A percentile compares a stretch with the other conserved stretches of the same genome.
These are phyloP conservation scores for Aurinia saxatilis DNA, from an alignment of 345 rosid genomes.

Conservation along the genomic window DNA sequence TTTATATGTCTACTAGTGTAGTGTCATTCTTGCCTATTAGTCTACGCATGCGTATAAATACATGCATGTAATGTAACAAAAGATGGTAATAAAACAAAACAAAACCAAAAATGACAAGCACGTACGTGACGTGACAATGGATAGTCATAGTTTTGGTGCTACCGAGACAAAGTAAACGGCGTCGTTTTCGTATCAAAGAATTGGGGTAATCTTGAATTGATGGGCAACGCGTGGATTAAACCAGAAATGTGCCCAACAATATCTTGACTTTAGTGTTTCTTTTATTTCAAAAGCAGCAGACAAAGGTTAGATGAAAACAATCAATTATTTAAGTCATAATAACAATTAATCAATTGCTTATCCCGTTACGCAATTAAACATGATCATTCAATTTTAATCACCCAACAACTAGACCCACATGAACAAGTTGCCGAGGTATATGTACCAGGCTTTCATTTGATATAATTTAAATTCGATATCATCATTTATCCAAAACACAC, in stretches of 20 bases:
- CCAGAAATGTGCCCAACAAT: background rate
- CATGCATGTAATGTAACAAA: no score
- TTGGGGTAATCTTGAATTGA: background rate
- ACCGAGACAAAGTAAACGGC: background rate
- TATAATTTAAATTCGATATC: no score
- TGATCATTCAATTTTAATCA: slow-evolving; percentile 11
- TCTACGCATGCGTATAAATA: no score
- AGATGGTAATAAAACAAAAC: background rate
- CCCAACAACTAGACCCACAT: slow-evolving; percentile 22
- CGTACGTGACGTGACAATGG: background rate
- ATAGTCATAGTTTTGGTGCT: slow-evolving; percentile 4
- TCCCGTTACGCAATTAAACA: slow-evolving; percentile 19
- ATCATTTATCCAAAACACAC: no score
- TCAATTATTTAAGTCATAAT: background rate
- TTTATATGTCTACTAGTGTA: no score
- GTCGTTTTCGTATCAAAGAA: background rate
- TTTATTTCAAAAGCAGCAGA: slow-evolving; percentile 10
- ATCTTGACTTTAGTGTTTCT: background rate
- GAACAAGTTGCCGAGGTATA: slow-evolving; percentile 4
- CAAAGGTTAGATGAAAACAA: slow-evolving; percentile 7
- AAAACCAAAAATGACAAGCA: no score
- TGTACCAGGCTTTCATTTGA: no score
- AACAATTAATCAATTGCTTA: background rate
- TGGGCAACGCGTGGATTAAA: slow-evolving; percentile 13
- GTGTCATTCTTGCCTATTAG: no score